These are phyloP conservation scores for Zychaea mexicana DNA, from an alignment of 371 early-diverging fungal species.

Conservation along the genomic window DNA sequence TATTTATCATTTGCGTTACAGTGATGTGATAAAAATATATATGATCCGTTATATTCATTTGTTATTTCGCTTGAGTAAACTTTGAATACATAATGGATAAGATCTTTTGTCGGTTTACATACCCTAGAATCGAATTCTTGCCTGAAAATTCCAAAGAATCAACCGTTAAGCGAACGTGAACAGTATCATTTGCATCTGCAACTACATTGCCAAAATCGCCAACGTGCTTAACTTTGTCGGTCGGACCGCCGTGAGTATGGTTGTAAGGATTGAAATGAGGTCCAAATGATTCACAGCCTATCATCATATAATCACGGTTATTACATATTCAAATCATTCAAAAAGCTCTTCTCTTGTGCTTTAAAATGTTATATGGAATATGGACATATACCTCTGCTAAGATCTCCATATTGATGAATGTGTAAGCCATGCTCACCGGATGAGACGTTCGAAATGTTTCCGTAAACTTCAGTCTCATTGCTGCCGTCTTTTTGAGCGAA, in stretches of 20 bases:
- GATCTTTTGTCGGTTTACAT: conserved; percentile 3
- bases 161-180: conserved; percentile 56
- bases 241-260: conserved; percentile 78
- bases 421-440: conserved; percentile 78
- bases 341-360: no score
- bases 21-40: no score
- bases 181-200: conserved; percentile 57
- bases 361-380: no score
- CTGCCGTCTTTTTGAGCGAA: background rate
- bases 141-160: conserved; percentile 69
- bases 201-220: conserved; percentile 89
- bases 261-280: conserved; percentile 82
- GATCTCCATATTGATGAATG: conserved; percentile 79
- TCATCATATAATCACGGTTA: background rate
- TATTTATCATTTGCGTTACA: no score
- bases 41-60: no score
- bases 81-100: background rate
- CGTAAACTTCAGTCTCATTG: background rate
- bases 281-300: conserved; percentile 74
- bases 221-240: conserved; percentile 67
- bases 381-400: conserved; percentile 63
- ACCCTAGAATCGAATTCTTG: conserved; percentile 76
- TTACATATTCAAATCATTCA: no score
- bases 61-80: no score
- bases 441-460: background rate